Evolutionary conservation across 345 rosid species (phyloP), one percentile per base, ranked within the genome.

Genomic region (Abelmoschus esculentus): DNA sequence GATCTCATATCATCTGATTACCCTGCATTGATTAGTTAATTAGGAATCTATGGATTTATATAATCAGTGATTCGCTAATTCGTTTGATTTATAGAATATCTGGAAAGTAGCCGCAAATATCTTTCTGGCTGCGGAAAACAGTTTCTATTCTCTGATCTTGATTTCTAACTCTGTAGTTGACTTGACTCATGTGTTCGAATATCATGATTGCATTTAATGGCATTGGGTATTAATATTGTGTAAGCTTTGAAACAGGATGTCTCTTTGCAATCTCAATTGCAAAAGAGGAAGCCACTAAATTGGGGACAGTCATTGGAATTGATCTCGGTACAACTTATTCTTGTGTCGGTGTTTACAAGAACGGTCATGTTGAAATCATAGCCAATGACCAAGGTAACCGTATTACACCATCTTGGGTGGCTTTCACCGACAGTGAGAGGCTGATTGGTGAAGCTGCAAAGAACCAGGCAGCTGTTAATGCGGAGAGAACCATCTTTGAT

Each of bases 371-470:
- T 0, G 98, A 93, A 66, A 93, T 93, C 79, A 91, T 93, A 80
- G 98, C 98, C 53, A 93, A 93, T 72, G 98, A 93, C 81, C 98
- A 93, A 79, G 98, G 98, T 18, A 93, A 93, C 81, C 91, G 97
- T 77, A 93, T 93, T 54, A 93, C 98, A 59, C 97, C 98, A 17
- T 93, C 98, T 0, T 93, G 97, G 98, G 98, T 93, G 11, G 98
- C 82, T 66, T 93, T 93, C 87, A 91, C 98, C 0, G 98, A 93
- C 64, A 69, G 83, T n/a, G 98, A 93, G 85, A 89, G 98, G 77
- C 78, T 93, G 70, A 93, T 93, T 1, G 98, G 98, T 74, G 98
- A 93, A 78, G 98, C 98, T 71, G 98, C 97, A 26, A 93, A 93
- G 92, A 93, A 91, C 36, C 96, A 86, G 86, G 97, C 97, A 3